phyloP scores from a whole-genome alignment of 108 stramenopile species.

The Nannochloropsis salina region DNA sequence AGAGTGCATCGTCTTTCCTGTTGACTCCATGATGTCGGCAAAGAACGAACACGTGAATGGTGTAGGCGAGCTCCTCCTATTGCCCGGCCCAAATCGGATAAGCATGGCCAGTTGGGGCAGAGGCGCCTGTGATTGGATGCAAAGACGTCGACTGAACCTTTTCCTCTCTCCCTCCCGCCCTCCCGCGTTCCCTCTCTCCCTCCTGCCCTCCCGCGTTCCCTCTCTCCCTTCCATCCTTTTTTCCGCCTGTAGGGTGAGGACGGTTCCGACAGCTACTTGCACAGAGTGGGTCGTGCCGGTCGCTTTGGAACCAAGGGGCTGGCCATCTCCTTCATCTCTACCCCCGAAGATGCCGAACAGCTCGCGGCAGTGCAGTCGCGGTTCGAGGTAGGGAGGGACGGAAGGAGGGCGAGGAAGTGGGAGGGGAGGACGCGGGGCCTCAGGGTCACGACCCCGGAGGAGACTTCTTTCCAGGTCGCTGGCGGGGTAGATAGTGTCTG shows the following conservation, averaged over 20 bases:
- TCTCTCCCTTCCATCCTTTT: background rate
- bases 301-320: conserved; percentile 99
- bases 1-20: no score
- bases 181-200: background rate
- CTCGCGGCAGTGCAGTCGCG: conserved; percentile 88
- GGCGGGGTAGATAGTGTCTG: no score
- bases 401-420: background rate
- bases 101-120: no score
- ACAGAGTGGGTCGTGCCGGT: conserved; percentile 96
- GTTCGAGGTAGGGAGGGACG: conserved; percentile 70
- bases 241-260: conserved; percentile 40
- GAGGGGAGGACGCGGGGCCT: background rate
- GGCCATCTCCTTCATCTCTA: conserved; percentile 93
- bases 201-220: background rate
- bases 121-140: no score
- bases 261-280: conserved; percentile 90
- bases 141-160: no score
- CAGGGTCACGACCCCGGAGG: background rate
- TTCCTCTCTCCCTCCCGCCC: background rate
- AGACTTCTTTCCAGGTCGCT: background rate
- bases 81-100: no score
- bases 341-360: conserved; percentile 82
- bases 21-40: no score
- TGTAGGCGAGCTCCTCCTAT: no score
- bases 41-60: no score